phyloP scores from a whole-genome alignment of 192 early-diverging fungal species.

The Podila epicladia region DNA sequence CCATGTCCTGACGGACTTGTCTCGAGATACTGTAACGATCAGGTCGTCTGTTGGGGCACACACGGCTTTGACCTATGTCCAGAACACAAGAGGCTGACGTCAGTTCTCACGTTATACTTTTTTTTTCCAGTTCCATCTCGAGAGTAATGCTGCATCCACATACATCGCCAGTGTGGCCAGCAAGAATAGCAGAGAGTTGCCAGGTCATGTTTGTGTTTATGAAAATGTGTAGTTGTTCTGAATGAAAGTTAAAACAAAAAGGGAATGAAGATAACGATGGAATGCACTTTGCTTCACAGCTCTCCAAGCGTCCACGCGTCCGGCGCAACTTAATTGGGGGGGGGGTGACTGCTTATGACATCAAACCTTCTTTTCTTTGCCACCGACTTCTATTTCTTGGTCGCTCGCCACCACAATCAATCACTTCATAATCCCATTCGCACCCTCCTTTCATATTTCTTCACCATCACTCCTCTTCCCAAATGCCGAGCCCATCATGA shows the following conservation, averaged over 20 bases:
- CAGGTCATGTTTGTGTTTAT: constrained; percentile 15
- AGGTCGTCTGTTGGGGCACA: constrained; percentile 62
- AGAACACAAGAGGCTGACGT: not conserved
- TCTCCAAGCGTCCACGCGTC: no score
- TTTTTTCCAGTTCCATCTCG: not conserved
- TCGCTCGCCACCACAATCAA: not conserved
- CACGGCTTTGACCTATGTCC: constrained; percentile 73
- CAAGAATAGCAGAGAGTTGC: constrained; percentile 49
- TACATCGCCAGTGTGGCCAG: constrained; percentile 50
- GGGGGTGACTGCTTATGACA: no score
- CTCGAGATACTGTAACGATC: constrained; percentile 79
- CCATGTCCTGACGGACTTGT: constrained; percentile 82
- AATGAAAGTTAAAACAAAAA: not conserved
- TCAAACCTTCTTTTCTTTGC: not conserved
- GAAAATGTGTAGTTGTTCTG: no score
- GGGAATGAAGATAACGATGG: not conserved
- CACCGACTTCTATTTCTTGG: not conserved
- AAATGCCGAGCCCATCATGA: constrained; percentile 20
- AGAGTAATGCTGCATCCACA: not conserved
- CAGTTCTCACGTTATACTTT: not conserved
- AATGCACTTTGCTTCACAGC: no score
- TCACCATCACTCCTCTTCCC: no score
- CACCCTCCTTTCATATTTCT: not conserved
- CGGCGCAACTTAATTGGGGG: no score
- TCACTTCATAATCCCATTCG: not conserved